A percentile compares a stretch with the other conserved stretches of the same genome.
These are phyloP conservation scores for Fusarium bulbicola DNA, from an alignment of 2,329 filamentous ascomycete genomes.

Conservation along the genomic window DNA sequence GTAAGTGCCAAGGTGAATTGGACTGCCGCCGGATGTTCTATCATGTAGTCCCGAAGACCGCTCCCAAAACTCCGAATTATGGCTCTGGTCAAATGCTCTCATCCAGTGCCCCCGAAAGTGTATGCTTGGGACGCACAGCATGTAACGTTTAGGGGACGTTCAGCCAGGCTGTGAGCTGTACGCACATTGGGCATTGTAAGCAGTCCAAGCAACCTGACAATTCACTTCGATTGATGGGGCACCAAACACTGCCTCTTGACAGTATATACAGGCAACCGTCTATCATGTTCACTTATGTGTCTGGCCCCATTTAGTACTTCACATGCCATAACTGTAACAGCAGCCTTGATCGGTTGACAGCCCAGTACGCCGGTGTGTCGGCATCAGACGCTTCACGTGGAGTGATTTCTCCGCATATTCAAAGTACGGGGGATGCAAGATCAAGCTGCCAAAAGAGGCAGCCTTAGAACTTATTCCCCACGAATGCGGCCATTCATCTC, in stretches of 20 bases:
- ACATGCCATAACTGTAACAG: conserved; percentile 2
- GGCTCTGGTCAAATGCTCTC: neutral
- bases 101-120: neutral
- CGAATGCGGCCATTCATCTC: conserved; percentile 3
- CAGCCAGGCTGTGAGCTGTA: neutral
- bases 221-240: neutral
- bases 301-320: conserved; percentile 16
- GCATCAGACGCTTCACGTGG: conserved; percentile 18
- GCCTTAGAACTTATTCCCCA: neutral
- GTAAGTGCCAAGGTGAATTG: neutral
- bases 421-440: conserved; percentile 22
- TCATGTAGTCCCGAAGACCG: neutral
- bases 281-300: conserved; percentile 6
- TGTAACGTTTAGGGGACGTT: neutral
- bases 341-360: conserved; percentile 7
- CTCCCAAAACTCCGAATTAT: neutral
- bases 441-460: conserved; percentile 13
- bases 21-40: neutral
- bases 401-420: conserved; percentile 17
- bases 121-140: neutral
- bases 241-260: neutral
- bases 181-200: neutral
- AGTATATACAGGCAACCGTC: conserved; percentile 7
- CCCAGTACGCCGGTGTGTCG: conserved; percentile 8
- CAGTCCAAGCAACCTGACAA: conserved; percentile 7